Base-by-base conservation (phyloP, 441 rosid species). In the Bruguiera hainesii region DNA sequence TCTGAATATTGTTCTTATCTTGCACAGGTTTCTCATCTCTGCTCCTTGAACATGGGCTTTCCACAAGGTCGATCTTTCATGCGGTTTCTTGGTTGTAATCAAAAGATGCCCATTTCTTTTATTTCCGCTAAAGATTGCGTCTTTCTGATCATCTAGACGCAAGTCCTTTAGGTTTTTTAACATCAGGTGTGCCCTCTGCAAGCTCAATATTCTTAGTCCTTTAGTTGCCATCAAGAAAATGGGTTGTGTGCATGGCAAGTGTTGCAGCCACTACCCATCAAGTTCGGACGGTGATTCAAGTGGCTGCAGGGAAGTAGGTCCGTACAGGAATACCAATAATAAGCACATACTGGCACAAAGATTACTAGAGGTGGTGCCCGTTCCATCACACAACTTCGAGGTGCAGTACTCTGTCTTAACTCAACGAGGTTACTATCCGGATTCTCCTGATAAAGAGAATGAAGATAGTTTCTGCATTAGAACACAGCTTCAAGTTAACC, bases 201-300 rank as follows among this genome's bases (percentile, higher is more conserved):
- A 0, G 33, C 33, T 31, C 33, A 31, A 31, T 6, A 31, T 31
- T 31, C 33, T 31, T 31, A 5, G 33, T 31, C 7, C 33, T 31
- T 31, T 5, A 5, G 7, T 6, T 31, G 7, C 29, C 37, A 28
- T 55, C 60, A 33, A 39, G 63, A 60, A 71, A 67, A 94, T 91
- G 98, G 99, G 98, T 57, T 89, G 96, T 82, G 89, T 85, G 64
- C 89, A 87, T 49, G 82, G 98, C 63, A 91, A 88, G 85, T 89
- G 91, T 69, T 87, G 94, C 68, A 65, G 87, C 39, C 81, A 85
- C 16, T 75, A 81, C 73, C 88, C 88, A 21, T 77, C 80, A 2
- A 85, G 96, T 55, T 74, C 88, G 19, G 88, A 76, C 58, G 80
- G 77, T 61, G 96, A 85, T 78, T 81, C 88, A 28, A 75, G 58